Conservation (phyloP, 2,329 filamentous ascomycete species). For the Diplodia intermedia region DNA sequence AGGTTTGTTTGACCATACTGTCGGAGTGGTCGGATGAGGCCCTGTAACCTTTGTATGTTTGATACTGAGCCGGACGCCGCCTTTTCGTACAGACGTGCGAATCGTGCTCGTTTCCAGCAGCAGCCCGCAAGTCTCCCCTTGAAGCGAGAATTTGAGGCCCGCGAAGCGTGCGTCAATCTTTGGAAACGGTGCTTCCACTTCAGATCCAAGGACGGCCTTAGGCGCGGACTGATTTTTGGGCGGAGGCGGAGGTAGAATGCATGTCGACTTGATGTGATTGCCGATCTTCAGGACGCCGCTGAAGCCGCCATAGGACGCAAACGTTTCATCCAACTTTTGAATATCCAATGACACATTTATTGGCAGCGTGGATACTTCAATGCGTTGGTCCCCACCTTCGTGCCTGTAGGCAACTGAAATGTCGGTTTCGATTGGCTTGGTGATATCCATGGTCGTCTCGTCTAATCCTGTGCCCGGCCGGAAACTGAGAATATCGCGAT, state of each 20-base stretch:
- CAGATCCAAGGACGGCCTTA: slow-evolving; percentile 34
- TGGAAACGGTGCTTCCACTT: slow-evolving; percentile 39
- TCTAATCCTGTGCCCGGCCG: slow-evolving; percentile 55
- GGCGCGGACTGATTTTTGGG: slow-evolving; percentile 40
- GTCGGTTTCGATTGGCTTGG: slow-evolving; percentile 41
- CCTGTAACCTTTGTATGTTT: slow-evolving; percentile 77
- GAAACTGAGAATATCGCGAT: slow-evolving; percentile 61
- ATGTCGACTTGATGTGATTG: slow-evolving; percentile 78
- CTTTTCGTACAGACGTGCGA: slow-evolving; percentile 77
- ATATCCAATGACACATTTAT: slow-evolving; percentile 79
- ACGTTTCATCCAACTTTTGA: slow-evolving; percentile 80
- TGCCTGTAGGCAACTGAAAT: slow-evolving; percentile 42
- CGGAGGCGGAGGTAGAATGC: slow-evolving; percentile 55
- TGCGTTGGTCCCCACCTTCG: slow-evolving; percentile 37
- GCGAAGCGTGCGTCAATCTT: slow-evolving; percentile 81
- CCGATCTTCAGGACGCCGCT: slow-evolving; percentile 91
- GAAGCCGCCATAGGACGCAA: slow-evolving; percentile 87
- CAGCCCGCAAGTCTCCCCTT: slow-evolving; percentile 78
- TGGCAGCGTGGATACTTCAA: slow-evolving; percentile 66
- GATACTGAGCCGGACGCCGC: slow-evolving; percentile 74
- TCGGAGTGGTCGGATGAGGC: slow-evolving; percentile 64
- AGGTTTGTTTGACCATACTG: slow-evolving; percentile 55
- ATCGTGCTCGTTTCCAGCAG: slow-evolving; percentile 79
- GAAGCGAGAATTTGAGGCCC: slow-evolving; percentile 76
- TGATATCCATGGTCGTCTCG: slow-evolving; percentile 49